A percentile compares a stretch with the other conserved stretches of the same genome.
Conservation (phyloP, 257 asterid genomes). For the Apocynum venetum region DNA sequence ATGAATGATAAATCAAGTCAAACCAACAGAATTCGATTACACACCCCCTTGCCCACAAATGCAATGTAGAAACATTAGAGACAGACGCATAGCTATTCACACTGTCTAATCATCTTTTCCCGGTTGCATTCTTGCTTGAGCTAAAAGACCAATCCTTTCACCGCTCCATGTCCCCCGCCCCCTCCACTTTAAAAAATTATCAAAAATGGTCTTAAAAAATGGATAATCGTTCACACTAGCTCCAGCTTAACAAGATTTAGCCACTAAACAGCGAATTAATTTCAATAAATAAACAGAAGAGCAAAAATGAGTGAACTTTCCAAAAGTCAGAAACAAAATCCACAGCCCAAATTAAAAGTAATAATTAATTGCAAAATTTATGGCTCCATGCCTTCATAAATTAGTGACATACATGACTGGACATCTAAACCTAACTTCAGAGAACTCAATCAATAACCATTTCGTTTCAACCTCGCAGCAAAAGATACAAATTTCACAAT, state of each 20-base stretch:
- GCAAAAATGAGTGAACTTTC: neutral
- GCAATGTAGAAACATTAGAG: neutral
- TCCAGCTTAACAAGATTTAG: neutral
- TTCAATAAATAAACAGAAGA: neutral
- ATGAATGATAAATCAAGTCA: neutral
- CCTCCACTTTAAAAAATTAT: neutral
- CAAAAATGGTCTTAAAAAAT: neutral
- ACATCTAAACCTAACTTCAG: neutral
- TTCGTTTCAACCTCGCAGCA: neutral
- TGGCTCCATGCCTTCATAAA: neutral
- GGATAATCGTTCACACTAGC: neutral
- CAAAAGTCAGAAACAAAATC: slow-evolving; percentile 10
- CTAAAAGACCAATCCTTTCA: neutral
- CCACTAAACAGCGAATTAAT: neutral
- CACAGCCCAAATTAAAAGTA: neutral
- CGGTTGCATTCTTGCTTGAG: neutral
- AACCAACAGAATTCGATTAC: neutral
- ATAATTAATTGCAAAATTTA: neutral
- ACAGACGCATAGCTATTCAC: neutral
- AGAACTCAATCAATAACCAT: neutral
- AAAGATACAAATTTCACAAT: neutral
- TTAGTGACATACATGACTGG: neutral
- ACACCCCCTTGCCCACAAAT: neutral
- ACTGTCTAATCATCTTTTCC: neutral
- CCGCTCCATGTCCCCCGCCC: neutral